These are phyloP conservation scores for Grigorovia yakushimaensis DNA, from an alignment of 805 yeast genomes.

Conservation along the genomic window DNA sequence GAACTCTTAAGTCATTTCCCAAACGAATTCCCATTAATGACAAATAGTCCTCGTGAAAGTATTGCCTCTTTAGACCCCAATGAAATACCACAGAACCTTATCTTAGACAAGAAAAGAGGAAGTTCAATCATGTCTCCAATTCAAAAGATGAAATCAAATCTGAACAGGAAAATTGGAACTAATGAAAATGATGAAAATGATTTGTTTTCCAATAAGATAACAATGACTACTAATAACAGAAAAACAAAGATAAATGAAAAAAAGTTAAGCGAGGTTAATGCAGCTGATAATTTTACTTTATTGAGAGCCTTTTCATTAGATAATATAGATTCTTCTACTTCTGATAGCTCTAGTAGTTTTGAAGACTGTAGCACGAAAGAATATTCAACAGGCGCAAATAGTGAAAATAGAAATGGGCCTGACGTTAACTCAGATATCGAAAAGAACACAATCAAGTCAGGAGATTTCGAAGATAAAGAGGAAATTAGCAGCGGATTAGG, in stretches of 20 bases:
- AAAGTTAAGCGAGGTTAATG: background rate
- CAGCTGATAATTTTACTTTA: background rate
- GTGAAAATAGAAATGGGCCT: too few relatives aligned
- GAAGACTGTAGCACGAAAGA: background rate
- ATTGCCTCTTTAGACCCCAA: slow-evolving; percentile 17
- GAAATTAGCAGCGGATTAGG: background rate
- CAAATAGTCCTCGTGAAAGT: slow-evolving; percentile 21
- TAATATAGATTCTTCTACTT: background rate
- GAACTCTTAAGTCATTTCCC: background rate
- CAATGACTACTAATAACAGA: background rate
- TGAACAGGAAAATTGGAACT: slow-evolving; percentile 19
- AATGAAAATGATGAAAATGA: background rate
- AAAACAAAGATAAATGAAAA: background rate
- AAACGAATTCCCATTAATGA: slow-evolving; percentile 12
- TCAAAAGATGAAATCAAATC: slow-evolving; percentile 19
- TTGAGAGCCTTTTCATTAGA: background rate
- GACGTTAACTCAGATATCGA: background rate
- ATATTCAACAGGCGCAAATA: background rate
- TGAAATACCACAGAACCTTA: slow-evolving; percentile 8
- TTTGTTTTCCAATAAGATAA: too few relatives aligned
- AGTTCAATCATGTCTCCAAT: slow-evolving; percentile 6
- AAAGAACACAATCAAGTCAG: background rate
- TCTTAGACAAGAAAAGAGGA: slow-evolving; percentile 7
- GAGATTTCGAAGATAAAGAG: background rate
- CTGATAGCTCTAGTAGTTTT: slow-evolving; percentile 4